Evolutionary conservation across 805 yeast genomes (phyloP).

Genomic region (Wickerhamiella australiensis): DNA sequence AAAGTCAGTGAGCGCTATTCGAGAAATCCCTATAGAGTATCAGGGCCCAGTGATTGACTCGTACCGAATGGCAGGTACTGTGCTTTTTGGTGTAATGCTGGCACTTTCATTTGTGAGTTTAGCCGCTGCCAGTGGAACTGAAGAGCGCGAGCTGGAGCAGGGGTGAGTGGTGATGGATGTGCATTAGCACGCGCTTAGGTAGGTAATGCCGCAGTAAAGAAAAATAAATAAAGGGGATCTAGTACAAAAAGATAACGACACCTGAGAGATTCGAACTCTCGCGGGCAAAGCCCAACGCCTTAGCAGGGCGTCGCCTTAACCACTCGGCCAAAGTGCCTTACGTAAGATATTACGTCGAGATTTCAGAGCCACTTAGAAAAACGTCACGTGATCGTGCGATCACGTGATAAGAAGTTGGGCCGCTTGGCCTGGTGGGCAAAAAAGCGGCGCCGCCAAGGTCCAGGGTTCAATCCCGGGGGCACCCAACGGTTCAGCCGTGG

Average conservation of each 20-base stretch:
- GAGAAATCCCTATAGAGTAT: conserved; percentile 36
- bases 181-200: too few relatives aligned
- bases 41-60: conserved; percentile 33
- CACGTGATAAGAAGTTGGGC: too few relatives aligned
- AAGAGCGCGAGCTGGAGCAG: background rate
- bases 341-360: background rate
- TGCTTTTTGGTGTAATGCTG: background rate
- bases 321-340: conserved; percentile 23
- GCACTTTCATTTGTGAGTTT: background rate
- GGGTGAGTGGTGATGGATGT: too few relatives aligned
- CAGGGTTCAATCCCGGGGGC: too few relatives aligned
- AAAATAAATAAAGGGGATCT: background rate
- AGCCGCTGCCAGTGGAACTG: background rate
- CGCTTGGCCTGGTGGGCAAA: too few relatives aligned
- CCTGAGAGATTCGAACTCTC: conserved; percentile 30
- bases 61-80: background rate
- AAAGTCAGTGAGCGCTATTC: conserved; percentile 40
- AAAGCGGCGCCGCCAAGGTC: too few relatives aligned
- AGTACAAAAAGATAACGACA: conserved; percentile 21
- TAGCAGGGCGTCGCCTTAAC: conserved; percentile 23
- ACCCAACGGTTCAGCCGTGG: too few relatives aligned
- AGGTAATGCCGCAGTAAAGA: too few relatives aligned
- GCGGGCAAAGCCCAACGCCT: conserved; percentile 28
- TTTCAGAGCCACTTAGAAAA: background rate
- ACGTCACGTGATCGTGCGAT: too few relatives aligned